A percentile compares a stretch with the other conserved stretches of the same genome.
phyloP scores from a whole-genome alignment of 2,329 filamentous ascomycete genomes.

The Magnaporthiopsis rhizophila region DNA sequence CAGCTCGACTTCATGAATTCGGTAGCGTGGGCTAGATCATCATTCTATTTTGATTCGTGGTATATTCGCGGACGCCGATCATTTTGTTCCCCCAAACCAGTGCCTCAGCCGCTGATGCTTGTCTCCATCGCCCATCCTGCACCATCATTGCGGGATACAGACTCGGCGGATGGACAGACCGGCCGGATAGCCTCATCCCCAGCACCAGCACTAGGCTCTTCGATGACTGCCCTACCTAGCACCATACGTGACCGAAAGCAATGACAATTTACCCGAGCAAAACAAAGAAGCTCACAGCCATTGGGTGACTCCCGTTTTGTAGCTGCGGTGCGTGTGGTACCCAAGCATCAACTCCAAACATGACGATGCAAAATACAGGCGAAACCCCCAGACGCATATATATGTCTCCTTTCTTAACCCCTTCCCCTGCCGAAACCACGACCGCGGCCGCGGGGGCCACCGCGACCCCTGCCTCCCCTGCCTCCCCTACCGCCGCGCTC shows the following conservation, averaged over 20 bases:
- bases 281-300: too few relatives aligned
- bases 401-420: constrained; percentile 5
- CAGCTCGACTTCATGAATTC: not conserved
- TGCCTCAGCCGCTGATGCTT: not conserved
- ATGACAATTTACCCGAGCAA: too few relatives aligned
- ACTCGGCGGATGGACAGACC: not conserved
- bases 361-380: not conserved
- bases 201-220: not conserved
- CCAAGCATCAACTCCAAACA: not conserved
- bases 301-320: too few relatives aligned
- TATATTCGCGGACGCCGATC: not conserved
- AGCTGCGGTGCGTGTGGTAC: too few relatives aligned
- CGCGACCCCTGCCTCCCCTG: constrained; percentile 42
- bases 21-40: not conserved
- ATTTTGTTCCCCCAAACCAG: not conserved
- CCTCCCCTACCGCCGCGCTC: constrained; percentile 49
- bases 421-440: constrained; percentile 18
- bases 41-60: not conserved
- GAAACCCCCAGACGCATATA: not conserved
- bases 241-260: too few relatives aligned
- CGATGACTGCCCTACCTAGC: too few relatives aligned
- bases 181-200: not conserved
- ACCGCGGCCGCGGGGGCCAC: constrained; percentile 22
- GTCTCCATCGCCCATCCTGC: not conserved
- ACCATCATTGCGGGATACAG: not conserved